Percentiles rank a stretch among this genome's conserved stretches.
phyloP scores from a whole-genome alignment of 495 filamentous ascomycete species.

The Podospora anserina region DNA sequence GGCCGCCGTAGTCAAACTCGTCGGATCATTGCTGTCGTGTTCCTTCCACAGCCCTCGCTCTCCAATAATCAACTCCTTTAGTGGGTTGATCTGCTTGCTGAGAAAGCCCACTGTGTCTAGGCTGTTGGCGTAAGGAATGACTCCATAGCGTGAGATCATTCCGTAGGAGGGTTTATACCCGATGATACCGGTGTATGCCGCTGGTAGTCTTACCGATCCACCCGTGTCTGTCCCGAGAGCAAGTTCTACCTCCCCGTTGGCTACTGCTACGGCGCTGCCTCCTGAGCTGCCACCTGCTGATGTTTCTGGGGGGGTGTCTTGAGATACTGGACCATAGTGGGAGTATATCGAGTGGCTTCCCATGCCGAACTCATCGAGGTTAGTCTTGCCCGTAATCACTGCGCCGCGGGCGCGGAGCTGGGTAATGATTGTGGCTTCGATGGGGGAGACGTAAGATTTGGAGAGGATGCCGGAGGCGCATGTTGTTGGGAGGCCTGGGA shows the following conservation, averaged over 20 bases:
- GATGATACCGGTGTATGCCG: slow-evolving; percentile 81
- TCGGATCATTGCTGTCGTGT: slow-evolving; percentile 75
- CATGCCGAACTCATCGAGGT: slow-evolving; percentile 98
- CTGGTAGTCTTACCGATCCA: slow-evolving; percentile 86
- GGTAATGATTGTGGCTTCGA: slow-evolving; percentile 75
- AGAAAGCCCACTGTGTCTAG: slow-evolving; percentile 90
- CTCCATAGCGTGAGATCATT: slow-evolving; percentile 74
- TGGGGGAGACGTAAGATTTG: slow-evolving; percentile 64
- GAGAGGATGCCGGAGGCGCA: slow-evolving; percentile 76
- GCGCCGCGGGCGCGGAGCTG: slow-evolving; percentile 63
- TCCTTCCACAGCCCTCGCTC: slow-evolving; percentile 39
- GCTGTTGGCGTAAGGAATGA: slow-evolving; percentile 93
- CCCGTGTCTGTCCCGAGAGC: slow-evolving; percentile 94
- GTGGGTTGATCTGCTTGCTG: slow-evolving; percentile 46
- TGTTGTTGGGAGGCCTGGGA: slow-evolving; percentile 60
- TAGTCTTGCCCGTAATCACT: slow-evolving; percentile 72
- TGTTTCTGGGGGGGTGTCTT: slow-evolving; percentile 10
- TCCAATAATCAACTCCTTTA: slow-evolving; percentile 55
- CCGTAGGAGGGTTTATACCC: slow-evolving; percentile 86
- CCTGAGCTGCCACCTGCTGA: slow-evolving; percentile 93
- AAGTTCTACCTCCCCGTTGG: slow-evolving; percentile 63
- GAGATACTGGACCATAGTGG: slow-evolving; percentile 61
- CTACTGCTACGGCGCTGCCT: slow-evolving; percentile 86
- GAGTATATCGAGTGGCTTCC: slow-evolving; percentile 84
- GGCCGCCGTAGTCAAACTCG: slow-evolving; percentile 57